Evolutionary conservation across 2,329 filamentous ascomycete species (phyloP).

Genomic region (Pseudogymnoascus pannorum): DNA sequence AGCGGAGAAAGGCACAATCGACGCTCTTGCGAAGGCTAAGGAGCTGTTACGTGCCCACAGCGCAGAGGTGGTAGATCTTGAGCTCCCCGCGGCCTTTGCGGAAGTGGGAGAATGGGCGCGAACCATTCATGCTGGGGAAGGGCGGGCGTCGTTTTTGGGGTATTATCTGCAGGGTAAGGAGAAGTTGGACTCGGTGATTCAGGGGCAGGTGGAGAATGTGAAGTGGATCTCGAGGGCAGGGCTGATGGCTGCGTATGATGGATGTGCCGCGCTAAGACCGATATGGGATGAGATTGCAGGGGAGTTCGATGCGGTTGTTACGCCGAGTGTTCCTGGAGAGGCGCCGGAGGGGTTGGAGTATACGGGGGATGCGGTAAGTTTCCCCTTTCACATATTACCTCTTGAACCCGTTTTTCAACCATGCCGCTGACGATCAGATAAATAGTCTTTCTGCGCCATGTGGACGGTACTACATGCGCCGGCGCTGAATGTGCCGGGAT

Average conservation of each 20-base stretch:
- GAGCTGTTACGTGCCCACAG: slow-evolving; percentile 38
- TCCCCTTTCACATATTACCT: neutral
- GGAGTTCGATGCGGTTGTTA: slow-evolving; percentile 48
- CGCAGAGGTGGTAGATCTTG: slow-evolving; percentile 48
- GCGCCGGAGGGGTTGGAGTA: slow-evolving; percentile 46
- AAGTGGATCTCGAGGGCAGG: slow-evolving; percentile 36
- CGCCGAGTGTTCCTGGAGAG: slow-evolving; percentile 52
- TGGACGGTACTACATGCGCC: slow-evolving; percentile 47
- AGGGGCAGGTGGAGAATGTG: slow-evolving; percentile 44
- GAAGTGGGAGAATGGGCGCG: slow-evolving; percentile 45
- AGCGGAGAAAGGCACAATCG: slow-evolving; percentile 37
- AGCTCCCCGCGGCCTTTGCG: slow-evolving; percentile 43
- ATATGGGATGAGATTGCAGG: slow-evolving; percentile 45
- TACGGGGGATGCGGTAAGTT: slow-evolving; percentile 47
- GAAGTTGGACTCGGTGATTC: slow-evolving; percentile 38
- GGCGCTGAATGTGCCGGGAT: slow-evolving; percentile 57
- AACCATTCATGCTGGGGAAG: slow-evolving; percentile 44
- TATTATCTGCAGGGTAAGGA: slow-evolving; percentile 44
- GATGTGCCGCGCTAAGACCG: slow-evolving; percentile 45
- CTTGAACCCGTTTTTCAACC: neutral
- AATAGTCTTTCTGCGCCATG: slow-evolving; percentile 24
- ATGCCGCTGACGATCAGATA: no score
- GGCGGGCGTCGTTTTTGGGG: slow-evolving; percentile 42
- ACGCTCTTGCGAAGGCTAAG: slow-evolving; percentile 36
- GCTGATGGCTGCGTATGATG: slow-evolving; percentile 48